A percentile compares a stretch with the other conserved stretches of the same genome.
phyloP scores from a whole-genome alignment of 371 early-diverging fungal species.

The Spraguea lophii region DNA sequence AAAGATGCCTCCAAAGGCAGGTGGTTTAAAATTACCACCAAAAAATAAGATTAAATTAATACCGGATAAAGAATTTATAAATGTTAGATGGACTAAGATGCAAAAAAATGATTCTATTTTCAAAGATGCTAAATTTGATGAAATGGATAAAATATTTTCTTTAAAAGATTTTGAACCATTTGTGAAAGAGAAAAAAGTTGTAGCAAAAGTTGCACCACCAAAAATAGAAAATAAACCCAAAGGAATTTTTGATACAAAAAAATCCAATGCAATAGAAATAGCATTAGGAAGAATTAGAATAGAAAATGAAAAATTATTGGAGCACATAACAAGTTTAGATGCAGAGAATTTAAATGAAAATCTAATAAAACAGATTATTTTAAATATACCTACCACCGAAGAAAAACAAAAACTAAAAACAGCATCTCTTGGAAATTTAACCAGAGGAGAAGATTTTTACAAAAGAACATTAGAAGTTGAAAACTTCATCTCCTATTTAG shows the following conservation, averaged over 20 bases:
- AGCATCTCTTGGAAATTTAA: not conserved
- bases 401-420: conserved; percentile 10
- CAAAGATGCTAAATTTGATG: too few species aligned
- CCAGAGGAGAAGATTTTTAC: conserved; percentile 27
- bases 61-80: too few species aligned
- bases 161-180: too few species aligned
- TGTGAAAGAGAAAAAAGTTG: too few species aligned
- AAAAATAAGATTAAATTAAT: too few species aligned
- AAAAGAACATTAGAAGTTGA: conserved; percentile 4
- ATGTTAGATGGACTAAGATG: too few species aligned
- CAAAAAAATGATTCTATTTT: too few species aligned
- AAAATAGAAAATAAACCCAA: too few species aligned
- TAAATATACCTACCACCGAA: conserved; percentile 26
- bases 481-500: conserved; percentile 6
- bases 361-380: conserved; percentile 31
- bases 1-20: too few species aligned
- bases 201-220: too few species aligned
- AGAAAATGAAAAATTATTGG: conserved; percentile 10
- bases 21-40: too few species aligned
- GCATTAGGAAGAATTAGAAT: conserved; percentile 27
- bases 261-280: conserved; percentile 31
- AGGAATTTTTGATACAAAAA: conserved; percentile 24
- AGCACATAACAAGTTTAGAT: conserved; percentile 8
- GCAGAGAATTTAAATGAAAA: conserved; percentile 18
- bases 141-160: too few species aligned